These are phyloP conservation scores for Plantago ovata DNA, from an alignment of 257 asterid genomes.

Conservation along the genomic window DNA sequence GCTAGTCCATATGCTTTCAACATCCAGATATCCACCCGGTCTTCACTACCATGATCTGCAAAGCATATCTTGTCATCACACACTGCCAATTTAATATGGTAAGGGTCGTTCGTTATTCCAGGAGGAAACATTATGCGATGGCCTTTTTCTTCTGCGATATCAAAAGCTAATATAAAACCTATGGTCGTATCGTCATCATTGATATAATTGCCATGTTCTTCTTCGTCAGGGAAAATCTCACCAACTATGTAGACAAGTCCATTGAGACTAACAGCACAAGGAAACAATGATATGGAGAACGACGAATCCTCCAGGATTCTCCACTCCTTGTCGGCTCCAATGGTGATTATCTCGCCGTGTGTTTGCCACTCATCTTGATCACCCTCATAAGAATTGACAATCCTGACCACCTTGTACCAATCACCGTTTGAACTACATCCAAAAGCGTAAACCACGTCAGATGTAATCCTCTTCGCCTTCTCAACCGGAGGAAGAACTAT, in stretches of 20 bases:
- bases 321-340: conserved; percentile 20
- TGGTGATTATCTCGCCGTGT: conserved; percentile 13
- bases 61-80: conserved; percentile 14
- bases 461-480: neutral
- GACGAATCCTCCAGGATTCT: conserved; percentile 11
- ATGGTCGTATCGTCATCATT: neutral
- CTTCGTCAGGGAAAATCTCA: too few species aligned
- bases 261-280: conserved; percentile 10
- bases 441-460: conserved; percentile 13
- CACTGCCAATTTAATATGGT: neutral
- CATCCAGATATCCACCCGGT: conserved; percentile 14
- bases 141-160: conserved; percentile 17
- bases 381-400: too few species aligned
- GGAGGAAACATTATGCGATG: conserved; percentile 8
- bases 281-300: neutral
- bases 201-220: too few species aligned
- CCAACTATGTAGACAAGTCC: conserved; percentile 20
- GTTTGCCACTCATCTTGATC: too few species aligned
- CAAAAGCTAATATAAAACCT: conserved; percentile 12
- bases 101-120: neutral
- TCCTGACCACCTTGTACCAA: too few species aligned
- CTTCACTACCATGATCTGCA: neutral
- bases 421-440: neutral
- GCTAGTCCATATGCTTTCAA: conserved; percentile 16
- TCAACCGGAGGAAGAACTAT: neutral